Evolutionary conservation across 176 grass and related monocot genomes (phyloP), one percentile per base, ranked within the genome.

Genomic region (Lolium multiflorum): DNA sequence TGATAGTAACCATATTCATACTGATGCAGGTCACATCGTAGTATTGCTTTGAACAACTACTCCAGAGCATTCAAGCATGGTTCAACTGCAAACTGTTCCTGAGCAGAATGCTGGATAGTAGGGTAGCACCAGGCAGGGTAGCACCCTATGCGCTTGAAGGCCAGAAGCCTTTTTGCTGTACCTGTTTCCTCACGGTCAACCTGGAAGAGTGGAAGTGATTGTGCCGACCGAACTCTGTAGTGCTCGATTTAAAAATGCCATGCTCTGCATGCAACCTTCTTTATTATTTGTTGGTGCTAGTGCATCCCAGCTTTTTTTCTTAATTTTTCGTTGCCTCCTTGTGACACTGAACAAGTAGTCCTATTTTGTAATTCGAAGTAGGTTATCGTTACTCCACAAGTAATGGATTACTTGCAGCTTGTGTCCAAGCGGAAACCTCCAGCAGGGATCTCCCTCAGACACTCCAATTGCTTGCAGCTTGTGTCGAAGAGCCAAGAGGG

Each of bases 401-500:
- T 13, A 73, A 78, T 18, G 84, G 13, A 90, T 89, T 12, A 25
- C 66, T 35, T 87, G 74, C 20, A 57, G 55, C 61, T 52, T 48
- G 48, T 80, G 65, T 15, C 89, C 84, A 26, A 79, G 24, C 11
- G 58, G 66, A 74, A 84, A 74, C 65, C 1, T 65, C 64, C 22
- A 10, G 6, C 41, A 28, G 50, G 24, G 24, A 25, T 49, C 15
- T 20, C 8, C 38, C 48, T 17, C 46, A 49, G 11, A 6, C 58
- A 72, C 80, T 44, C 51, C 11, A 20, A 87, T 84, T 13, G 38
- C 66, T 35, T 83, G 74, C 37, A 57, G 55, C 61, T 43, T 65
- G 38, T 80, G 74, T 11, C 89, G 80, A 26, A 79, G 47, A 16
- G 67, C 89, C 89, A 26, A 79, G 47, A 16, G 67, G 66, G 66